A percentile compares a stretch with the other conserved stretches of the same genome.
phyloP scores from a whole-genome alignment of 192 early-diverging fungal species.

The Thamnidium elegans region DNA sequence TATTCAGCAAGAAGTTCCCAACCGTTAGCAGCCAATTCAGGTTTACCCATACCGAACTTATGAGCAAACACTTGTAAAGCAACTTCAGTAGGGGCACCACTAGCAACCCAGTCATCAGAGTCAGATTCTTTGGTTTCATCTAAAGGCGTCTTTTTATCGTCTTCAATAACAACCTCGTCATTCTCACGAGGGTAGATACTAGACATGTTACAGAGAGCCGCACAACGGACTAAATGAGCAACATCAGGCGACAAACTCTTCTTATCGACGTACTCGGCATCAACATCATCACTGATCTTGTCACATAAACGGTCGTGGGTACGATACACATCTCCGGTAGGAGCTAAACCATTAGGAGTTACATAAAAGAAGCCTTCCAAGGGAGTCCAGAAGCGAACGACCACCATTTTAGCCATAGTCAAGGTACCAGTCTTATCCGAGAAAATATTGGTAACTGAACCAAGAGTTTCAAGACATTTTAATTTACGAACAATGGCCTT shows the following conservation, averaged over 20 bases:
- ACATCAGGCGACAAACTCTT: not conserved
- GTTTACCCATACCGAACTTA: slow-evolving; percentile 74
- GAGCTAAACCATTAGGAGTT: slow-evolving; percentile 56
- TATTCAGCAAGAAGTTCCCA: slow-evolving; percentile 60
- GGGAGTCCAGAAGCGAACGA: slow-evolving; percentile 78
- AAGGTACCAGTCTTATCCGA: slow-evolving; percentile 94
- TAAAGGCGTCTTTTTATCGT: not conserved
- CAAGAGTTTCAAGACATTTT: slow-evolving; percentile 86
- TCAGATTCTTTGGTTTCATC: slow-evolving; percentile 1
- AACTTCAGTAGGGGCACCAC: slow-evolving; percentile 92
- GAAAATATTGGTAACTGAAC: slow-evolving; percentile 92
- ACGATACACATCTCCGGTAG: slow-evolving; percentile 44
- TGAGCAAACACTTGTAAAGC: slow-evolving; percentile 84
- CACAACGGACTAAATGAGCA: slow-evolving; percentile 48
- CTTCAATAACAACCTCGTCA: not conserved
- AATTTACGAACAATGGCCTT: slow-evolving; percentile 90
- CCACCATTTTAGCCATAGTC: slow-evolving; percentile 94
- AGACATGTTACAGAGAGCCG: slow-evolving; percentile 84
- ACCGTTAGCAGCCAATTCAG: slow-evolving; percentile 48
- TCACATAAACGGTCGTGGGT: not conserved
- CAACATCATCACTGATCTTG: not conserved
- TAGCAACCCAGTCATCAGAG: slow-evolving; percentile 67
- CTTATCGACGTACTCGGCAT: slow-evolving; percentile 10
- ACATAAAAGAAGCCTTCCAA: slow-evolving; percentile 71
- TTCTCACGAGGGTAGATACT: slow-evolving; percentile 49